A percentile compares a stretch with the other conserved stretches of the same genome.
phyloP scores from a whole-genome alignment of 2,329 filamentous ascomycete species.

The Emericellopsis cladophorae region DNA sequence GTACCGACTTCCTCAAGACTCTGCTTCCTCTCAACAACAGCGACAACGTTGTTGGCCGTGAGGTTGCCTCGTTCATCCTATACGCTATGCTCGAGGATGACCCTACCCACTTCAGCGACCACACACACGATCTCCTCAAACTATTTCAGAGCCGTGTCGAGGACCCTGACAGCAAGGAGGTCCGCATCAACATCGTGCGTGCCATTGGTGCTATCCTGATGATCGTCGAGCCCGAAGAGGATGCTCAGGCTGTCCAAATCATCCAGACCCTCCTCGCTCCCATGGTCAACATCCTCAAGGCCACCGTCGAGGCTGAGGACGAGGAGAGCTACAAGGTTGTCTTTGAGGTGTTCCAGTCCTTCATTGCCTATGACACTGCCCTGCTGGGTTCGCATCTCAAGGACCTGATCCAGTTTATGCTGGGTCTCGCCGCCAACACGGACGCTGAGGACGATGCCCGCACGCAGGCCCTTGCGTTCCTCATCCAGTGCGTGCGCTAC shows the following conservation, averaged over 20 bases:
- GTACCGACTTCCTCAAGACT: slow-evolving; percentile 69
- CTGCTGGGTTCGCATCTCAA: slow-evolving; percentile 77
- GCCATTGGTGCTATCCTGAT: slow-evolving; percentile 80
- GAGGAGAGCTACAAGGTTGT: slow-evolving; percentile 82
- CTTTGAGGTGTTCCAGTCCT: slow-evolving; percentile 94
- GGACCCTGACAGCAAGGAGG: slow-evolving; percentile 81
- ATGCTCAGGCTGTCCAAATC: slow-evolving; percentile 56
- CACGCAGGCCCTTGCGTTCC: slow-evolving; percentile 82
- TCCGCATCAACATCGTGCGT: slow-evolving; percentile 88
- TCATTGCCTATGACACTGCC: slow-evolving; percentile 78
- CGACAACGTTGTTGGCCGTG: slow-evolving; percentile 63
- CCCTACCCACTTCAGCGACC: slow-evolving; percentile 71
- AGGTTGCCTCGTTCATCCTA: slow-evolving; percentile 86
- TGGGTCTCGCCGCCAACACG: slow-evolving; percentile 67
- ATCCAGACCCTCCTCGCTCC: slow-evolving; percentile 73
- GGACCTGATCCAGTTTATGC: slow-evolving; percentile 88
- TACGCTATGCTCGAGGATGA: slow-evolving; percentile 85
- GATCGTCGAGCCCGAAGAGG: slow-evolving; percentile 79
- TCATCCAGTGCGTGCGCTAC: slow-evolving; percentile 85
- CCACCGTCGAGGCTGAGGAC: slow-evolving; percentile 64
- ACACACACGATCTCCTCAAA: slow-evolving; percentile 66
- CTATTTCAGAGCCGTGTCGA: slow-evolving; percentile 81
- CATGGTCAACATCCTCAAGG: slow-evolving; percentile 85
- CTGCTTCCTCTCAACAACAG: slow-evolving; percentile 71
- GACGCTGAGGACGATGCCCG: slow-evolving; percentile 74